phyloP scores from a whole-genome alignment of 2,329 filamentous ascomycete genomes.

The Lecanosticta acicola region DNA sequence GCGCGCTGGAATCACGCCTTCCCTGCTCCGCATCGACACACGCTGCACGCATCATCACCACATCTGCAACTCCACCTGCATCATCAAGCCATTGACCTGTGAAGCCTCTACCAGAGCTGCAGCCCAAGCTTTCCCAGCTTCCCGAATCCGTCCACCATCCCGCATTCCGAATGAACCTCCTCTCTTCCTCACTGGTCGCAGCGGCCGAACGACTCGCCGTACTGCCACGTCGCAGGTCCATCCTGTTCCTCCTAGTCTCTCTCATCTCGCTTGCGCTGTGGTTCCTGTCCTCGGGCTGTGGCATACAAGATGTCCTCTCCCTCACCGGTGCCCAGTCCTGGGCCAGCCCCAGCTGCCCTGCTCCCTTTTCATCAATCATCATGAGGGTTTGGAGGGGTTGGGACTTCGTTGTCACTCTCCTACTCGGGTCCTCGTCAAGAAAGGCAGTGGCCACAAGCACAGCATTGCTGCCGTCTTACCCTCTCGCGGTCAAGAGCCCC shows the following conservation, averaged over 20 bases:
- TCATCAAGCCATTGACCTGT: background rate
- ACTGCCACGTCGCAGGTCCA: slow-evolving; percentile 1
- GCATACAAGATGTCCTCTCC: slow-evolving; percentile 11
- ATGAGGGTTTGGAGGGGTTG: slow-evolving; percentile 7
- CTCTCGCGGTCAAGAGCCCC: slow-evolving; percentile 31
- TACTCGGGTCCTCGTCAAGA: slow-evolving; percentile 4
- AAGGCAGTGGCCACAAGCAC: slow-evolving; percentile 4
- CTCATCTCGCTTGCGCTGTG: slow-evolving; percentile 4
- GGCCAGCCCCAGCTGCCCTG: slow-evolving; percentile 1
- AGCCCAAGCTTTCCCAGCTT: background rate
- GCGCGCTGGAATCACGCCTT: slow-evolving; percentile 8
- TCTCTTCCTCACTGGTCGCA: slow-evolving; percentile 1
- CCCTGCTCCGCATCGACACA: slow-evolving; percentile 9
- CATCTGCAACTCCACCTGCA: background rate
- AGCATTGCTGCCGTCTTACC: slow-evolving; percentile 19
- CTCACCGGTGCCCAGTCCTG: slow-evolving; percentile 3
- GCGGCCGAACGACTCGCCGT: background rate
- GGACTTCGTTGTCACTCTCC: slow-evolving; percentile 4
- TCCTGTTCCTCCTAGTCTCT: slow-evolving; percentile 2
- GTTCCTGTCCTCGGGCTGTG: slow-evolving; percentile 5
- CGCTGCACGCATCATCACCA: slow-evolving; percentile 1
- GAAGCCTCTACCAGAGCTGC: background rate
- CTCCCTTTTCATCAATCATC: slow-evolving; percentile 8
- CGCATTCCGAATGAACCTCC: slow-evolving; percentile 1
- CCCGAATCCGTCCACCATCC: slow-evolving; percentile 1